Evolutionary conservation across 169 alveolate genomes (phyloP), one percentile per base, ranked within the genome.

Genomic region (Plasmodium chabaudi): DNA sequence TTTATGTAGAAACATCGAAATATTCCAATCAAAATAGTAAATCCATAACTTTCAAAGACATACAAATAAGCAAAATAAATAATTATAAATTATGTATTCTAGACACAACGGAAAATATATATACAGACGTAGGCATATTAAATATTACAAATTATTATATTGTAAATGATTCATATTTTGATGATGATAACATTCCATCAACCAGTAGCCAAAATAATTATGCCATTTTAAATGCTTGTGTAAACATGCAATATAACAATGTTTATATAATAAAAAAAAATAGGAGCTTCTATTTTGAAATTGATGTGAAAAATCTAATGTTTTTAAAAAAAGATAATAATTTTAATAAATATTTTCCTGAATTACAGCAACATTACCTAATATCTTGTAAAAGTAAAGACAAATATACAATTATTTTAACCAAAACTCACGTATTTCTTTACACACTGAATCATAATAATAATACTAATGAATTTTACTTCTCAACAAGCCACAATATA

Each of bases 131-230:
- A 12, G 91, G 91, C 4, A 59, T 86, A 53, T 70, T 86, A 71
- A 86, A 65, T 53, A 61, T 86, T 19, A 86, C 84, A 19, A 63
- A 86, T 69, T 86, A 86, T 86, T 86, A 70, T 65, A 77, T 86
- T 57, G 68, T 46, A 69, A 25, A 27, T 9, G 91, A 86, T 23
- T 69, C 87, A 39, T 86, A 39, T 63, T 82, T 82, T 82, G 64
- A 63, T 51, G 77, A 61, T 13, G 64, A 75, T 44, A 19, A 60
- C 55, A 10, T 74, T 9, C 59, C 23, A 25, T 61, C 73, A 25
- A 74, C 67, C 56, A 59, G 42, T 21, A 44, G 65, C 39, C 51
- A 67, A 67, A 65, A 17, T 15, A 67, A 82, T 67, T 34, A 34
- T 34, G 49, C 57, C 46, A 65, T 82, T 9, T 34, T 67, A 82